Percentiles rank a stretch among this genome's conserved stretches.
Evolutionary conservation across 352 stramenopile genomes (phyloP).

Genomic region (Elongisporangium undulatum): DNA sequence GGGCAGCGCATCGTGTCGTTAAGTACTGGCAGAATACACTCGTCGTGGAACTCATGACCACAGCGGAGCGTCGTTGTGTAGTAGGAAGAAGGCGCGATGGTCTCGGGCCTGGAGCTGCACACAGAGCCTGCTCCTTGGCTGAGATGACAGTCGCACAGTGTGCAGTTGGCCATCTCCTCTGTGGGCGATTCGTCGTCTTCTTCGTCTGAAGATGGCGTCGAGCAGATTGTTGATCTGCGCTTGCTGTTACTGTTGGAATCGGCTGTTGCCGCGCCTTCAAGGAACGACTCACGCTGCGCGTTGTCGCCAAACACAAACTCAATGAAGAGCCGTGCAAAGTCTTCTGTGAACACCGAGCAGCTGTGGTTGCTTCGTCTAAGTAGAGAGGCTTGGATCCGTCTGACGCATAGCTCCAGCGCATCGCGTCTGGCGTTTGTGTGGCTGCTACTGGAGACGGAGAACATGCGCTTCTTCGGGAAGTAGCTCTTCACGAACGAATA

Average conservation of each 20-base stretch:
- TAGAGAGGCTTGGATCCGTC: constrained; percentile 18
- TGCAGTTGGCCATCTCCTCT: too few relatives aligned
- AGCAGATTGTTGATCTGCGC: too few relatives aligned
- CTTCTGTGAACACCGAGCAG: constrained; percentile 20
- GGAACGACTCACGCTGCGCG: constrained; percentile 8
- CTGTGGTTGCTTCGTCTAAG: constrained; percentile 30
- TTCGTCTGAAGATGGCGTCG: too few relatives aligned
- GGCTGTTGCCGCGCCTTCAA: too few relatives aligned
- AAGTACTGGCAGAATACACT: constrained; percentile 47
- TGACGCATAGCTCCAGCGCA: constrained; percentile 9
- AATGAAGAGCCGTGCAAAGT: constrained; percentile 23
- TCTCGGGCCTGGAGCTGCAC: too few relatives aligned
- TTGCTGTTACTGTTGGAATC: too few relatives aligned
- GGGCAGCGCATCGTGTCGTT: constrained; percentile 44
- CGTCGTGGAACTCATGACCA: constrained; percentile 54
- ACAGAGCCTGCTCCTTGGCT: too few relatives aligned
- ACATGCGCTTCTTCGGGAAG: constrained; percentile 33
- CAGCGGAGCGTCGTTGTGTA: constrained; percentile 43
- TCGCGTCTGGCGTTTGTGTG: constrained; percentile 22
- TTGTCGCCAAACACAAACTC: constrained; percentile 17
- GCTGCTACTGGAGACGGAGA: constrained; percentile 7
- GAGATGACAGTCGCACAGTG: too few relatives aligned
- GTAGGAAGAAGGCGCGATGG: neutral
- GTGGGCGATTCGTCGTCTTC: too few relatives aligned
- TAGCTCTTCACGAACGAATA: constrained; percentile 46